Conservation (phyloP, 2,329 filamentous ascomycete genomes). For the Neocatenulostroma microsporum region DNA sequence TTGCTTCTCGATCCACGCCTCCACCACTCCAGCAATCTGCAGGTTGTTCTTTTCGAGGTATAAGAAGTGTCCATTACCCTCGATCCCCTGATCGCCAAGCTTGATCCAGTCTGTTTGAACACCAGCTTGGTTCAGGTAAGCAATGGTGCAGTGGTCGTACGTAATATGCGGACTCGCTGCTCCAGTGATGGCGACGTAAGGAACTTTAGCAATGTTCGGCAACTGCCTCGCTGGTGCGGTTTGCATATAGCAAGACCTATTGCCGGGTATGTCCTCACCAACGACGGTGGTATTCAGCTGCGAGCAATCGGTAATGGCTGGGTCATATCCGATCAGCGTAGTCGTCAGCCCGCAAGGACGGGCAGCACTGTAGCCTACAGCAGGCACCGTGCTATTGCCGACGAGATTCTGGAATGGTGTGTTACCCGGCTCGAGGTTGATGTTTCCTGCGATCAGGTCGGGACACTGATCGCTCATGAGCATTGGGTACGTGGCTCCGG, state of each 20-base stretch:
- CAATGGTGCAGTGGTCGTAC: conserved; percentile 50
- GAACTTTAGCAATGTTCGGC: conserved; percentile 42
- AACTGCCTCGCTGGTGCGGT: conserved; percentile 39
- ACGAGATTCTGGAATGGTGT: conserved; percentile 39
- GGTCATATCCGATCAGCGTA: conserved; percentile 28
- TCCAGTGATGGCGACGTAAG: conserved; percentile 45
- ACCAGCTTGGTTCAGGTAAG: conserved; percentile 48
- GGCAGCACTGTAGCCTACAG: conserved; percentile 10
- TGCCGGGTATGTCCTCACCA: conserved; percentile 15
- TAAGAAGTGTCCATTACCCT: conserved; percentile 51
- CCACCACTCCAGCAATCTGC: conserved; percentile 29
- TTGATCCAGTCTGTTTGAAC: conserved; percentile 38
- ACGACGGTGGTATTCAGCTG: conserved; percentile 21
- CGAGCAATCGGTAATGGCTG: conserved; percentile 21
- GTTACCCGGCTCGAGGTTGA: conserved; percentile 48
- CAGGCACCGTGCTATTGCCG: conserved; percentile 13
- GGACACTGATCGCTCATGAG: conserved; percentile 29
- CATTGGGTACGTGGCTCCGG: conserved; percentile 15
- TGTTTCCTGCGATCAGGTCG: conserved; percentile 40
- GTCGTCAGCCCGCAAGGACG: conserved; percentile 30
- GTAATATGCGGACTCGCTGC: conserved; percentile 48
- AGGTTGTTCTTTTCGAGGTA: conserved; percentile 49
- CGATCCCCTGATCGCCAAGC: conserved; percentile 38
- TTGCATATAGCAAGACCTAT: conserved; percentile 30
- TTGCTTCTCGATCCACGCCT: conserved; percentile 19